Percentiles rank a stretch among this genome's conserved stretches.
phyloP scores from a whole-genome alignment of 2,329 filamentous ascomycete species.

The Fusarium udum region DNA sequence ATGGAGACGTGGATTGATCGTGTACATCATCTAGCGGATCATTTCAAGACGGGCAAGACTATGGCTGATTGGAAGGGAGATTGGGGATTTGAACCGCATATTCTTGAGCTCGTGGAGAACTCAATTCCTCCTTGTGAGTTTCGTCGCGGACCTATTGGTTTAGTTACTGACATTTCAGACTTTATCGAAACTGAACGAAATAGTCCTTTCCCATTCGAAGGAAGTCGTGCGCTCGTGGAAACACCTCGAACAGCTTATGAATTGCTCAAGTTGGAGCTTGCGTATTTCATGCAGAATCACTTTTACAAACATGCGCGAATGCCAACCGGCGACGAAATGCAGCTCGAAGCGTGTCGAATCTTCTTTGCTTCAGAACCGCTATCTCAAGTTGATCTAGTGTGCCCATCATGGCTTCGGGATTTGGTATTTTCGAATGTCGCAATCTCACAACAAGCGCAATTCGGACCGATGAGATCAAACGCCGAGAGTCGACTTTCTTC shows the following conservation, averaged over 20 bases:
- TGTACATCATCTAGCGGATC: slow-evolving; percentile 51
- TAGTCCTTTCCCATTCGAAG: slow-evolving; percentile 35
- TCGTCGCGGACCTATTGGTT: rapidly evolving
- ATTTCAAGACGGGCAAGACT: slow-evolving; percentile 53
- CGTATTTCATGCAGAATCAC: slow-evolving; percentile 40
- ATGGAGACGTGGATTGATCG: slow-evolving; percentile 51
- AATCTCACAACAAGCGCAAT: slow-evolving; percentile 36
- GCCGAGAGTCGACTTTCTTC: slow-evolving; percentile 37
- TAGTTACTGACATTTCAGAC: neutral
- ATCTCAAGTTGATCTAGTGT: neutral
- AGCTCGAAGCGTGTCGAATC: slow-evolving; percentile 35
- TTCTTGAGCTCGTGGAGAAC: slow-evolving; percentile 52
- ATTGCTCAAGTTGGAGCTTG: slow-evolving; percentile 33
- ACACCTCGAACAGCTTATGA: slow-evolving; percentile 36
- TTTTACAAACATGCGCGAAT: slow-evolving; percentile 28
- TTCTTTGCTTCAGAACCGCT: slow-evolving; percentile 21
- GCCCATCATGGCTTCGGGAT: slow-evolving; percentile 35
- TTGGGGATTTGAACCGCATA: slow-evolving; percentile 53
- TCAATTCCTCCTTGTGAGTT: slow-evolving; percentile 53
- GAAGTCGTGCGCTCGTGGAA: slow-evolving; percentile 28
- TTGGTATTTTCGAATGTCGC: slow-evolving; percentile 19
- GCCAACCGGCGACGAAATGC: slow-evolving; percentile 33
- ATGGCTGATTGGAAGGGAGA: slow-evolving; percentile 56
- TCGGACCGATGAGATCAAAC: slow-evolving; percentile 39
- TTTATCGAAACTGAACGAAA: slow-evolving; percentile 38